Conservation (phyloP, 345 rosid species). For the Lepidium africanum region DNA sequence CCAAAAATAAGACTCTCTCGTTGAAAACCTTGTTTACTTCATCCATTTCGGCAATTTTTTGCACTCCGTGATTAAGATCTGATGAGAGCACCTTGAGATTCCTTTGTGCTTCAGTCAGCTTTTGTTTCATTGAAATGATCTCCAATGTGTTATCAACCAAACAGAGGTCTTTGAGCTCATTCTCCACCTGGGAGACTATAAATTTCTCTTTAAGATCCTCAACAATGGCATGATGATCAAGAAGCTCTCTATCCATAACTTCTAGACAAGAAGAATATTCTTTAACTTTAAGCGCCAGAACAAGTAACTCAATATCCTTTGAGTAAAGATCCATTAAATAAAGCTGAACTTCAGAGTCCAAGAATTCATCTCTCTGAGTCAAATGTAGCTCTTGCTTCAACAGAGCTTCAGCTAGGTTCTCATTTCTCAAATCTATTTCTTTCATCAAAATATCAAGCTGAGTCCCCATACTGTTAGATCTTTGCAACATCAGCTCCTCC, state of each 20-base stretch:
- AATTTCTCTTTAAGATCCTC: conserved; percentile 47
- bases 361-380: conserved; percentile 38
- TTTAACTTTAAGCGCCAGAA: conserved; percentile 45
- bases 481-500: conserved; percentile 87
- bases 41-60: conserved; percentile 31
- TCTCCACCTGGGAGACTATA: conserved; percentile 40
- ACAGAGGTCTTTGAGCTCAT: conserved; percentile 39
- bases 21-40: conserved; percentile 31
- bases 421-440: conserved; percentile 60
- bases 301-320: conserved; percentile 64
- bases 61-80: conserved; percentile 27
- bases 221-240: conserved; percentile 28
- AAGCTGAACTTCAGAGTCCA: conserved; percentile 50
- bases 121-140: conserved; percentile 28
- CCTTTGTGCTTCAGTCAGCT: conserved; percentile 28
- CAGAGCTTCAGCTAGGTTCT: conserved; percentile 40
- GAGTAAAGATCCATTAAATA: conserved; percentile 38
- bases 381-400: conserved; percentile 46
- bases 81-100: conserved; percentile 29
- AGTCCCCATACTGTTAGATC: conserved; percentile 70
- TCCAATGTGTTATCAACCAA: conserved; percentile 34
- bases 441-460: conserved; percentile 68
- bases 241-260: conserved; percentile 29
- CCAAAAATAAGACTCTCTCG: conserved; percentile 40
- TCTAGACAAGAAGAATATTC: conserved; percentile 38